Percentiles rank a stretch among this genome's conserved stretches.
phyloP scores from a whole-genome alignment of 805 yeast species.

The Pichia pseudocactophila region DNA sequence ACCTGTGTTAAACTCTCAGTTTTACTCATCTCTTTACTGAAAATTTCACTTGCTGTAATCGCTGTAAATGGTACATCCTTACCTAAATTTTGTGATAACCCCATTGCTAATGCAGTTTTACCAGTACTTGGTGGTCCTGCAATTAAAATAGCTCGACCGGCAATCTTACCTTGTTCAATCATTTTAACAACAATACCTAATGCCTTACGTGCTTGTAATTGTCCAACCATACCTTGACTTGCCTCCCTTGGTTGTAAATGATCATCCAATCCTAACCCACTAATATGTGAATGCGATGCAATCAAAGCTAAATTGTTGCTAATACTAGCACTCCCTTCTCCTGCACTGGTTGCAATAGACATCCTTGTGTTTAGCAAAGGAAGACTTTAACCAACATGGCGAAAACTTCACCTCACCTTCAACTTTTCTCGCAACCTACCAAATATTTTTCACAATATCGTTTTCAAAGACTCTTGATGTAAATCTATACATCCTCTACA shows the following conservation, averaged over 20 bases:
- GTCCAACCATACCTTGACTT: constrained; percentile 88
- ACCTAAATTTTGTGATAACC: constrained; percentile 92
- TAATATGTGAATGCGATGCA: constrained; percentile 96
- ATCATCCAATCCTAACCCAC: constrained; percentile 90
- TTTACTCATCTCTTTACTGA: constrained; percentile 93
- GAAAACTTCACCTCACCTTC: too few species aligned
- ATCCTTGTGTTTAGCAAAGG: neutral
- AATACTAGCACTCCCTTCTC: neutral
- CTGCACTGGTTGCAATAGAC: constrained; percentile 11
- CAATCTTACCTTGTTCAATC: constrained; percentile 84
- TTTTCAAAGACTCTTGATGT: too few species aligned
- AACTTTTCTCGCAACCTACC: too few species aligned
- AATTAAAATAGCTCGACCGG: constrained; percentile 89
- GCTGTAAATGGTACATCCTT: constrained; percentile 98
- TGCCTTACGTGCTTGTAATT: constrained; percentile 71
- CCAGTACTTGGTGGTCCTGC: constrained; percentile 99
- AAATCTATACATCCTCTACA: too few species aligned
- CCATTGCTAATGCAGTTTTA: constrained; percentile 93
- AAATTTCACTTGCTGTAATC: constrained; percentile 88
- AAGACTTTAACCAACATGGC: neutral
- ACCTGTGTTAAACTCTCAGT: constrained; percentile 95
- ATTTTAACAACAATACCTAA: constrained; percentile 92
- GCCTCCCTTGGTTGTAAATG: constrained; percentile 72
- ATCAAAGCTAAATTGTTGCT: constrained; percentile 22
- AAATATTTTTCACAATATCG: too few species aligned